Evolutionary conservation across 2,329 filamentous ascomycete species (phyloP).

Genomic region (Verticillium nubilum): DNA sequence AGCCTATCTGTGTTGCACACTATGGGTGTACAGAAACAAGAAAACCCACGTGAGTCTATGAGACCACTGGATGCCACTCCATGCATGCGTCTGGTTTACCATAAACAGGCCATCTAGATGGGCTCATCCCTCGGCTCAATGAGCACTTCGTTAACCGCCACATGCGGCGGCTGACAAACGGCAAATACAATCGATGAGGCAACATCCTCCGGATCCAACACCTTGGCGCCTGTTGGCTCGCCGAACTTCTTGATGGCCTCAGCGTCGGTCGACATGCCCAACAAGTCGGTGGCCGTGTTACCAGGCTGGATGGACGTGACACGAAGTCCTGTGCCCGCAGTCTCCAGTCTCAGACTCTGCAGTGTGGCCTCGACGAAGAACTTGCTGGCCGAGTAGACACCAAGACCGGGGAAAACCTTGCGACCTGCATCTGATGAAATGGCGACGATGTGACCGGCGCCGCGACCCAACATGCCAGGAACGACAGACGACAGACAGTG

Average conservation of each 20-base stretch:
- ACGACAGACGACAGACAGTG: constrained; percentile 66
- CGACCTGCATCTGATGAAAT: constrained; percentile 79
- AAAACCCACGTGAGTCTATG: not conserved
- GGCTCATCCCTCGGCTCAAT: constrained; percentile 75
- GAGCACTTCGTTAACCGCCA: constrained; percentile 74
- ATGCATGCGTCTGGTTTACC: not conserved
- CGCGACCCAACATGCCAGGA: constrained; percentile 65
- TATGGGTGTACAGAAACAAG: not conserved
- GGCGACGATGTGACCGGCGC: constrained; percentile 68
- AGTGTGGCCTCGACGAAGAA: constrained; percentile 81
- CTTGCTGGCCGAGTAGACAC: constrained; percentile 78
- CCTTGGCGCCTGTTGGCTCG: constrained; percentile 67
- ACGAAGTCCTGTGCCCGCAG: constrained; percentile 64
- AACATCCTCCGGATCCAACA: constrained; percentile 68
- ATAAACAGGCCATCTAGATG: constrained; percentile 37
- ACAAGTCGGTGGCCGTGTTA: constrained; percentile 67
- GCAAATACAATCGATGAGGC: constrained; percentile 70
- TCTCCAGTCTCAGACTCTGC: constrained; percentile 71
- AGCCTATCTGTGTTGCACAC: not conserved
- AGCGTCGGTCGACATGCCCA: constrained; percentile 68
- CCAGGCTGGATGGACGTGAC: constrained; percentile 74
- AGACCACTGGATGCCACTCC: not conserved
- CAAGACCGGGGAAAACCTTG: constrained; percentile 75
- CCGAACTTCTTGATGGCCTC: constrained; percentile 78
- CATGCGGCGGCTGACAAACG: constrained; percentile 66